Conservation (phyloP, 2,329 filamentous ascomycete species). For the Diaporthe citriasiana region DNA sequence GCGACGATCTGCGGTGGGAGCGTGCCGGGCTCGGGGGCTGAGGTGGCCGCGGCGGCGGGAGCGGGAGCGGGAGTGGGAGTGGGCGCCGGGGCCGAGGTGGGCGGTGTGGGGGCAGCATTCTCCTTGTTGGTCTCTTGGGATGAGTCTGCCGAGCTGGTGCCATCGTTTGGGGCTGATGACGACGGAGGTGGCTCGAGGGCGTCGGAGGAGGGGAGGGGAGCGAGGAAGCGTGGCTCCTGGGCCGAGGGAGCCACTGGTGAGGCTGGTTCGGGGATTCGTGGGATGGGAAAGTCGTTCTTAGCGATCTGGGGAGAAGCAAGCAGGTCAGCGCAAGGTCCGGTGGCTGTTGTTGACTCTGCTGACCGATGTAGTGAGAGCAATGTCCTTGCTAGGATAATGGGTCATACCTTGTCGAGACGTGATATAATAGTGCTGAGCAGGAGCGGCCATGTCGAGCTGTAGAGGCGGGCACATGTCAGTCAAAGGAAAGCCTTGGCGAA, state of each 20-base stretch:
- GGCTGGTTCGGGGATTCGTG: slow-evolving; percentile 64
- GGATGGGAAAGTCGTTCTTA: slow-evolving; percentile 81
- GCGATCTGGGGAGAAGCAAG: slow-evolving; percentile 71
- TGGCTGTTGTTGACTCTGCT: not conserved
- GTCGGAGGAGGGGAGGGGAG: slow-evolving; percentile 61
- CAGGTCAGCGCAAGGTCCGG: slow-evolving; percentile 23
- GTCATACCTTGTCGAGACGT: slow-evolving; percentile 73
- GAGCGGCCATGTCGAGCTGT: slow-evolving; percentile 77
- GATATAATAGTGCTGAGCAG: slow-evolving; percentile 76
- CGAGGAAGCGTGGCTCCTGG: slow-evolving; percentile 59
- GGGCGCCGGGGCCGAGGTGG: slow-evolving; percentile 49
- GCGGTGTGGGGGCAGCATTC: slow-evolving; percentile 65
- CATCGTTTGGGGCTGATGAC: slow-evolving; percentile 55
- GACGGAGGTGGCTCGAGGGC: slow-evolving; percentile 59
- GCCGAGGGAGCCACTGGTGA: slow-evolving; percentile 56
- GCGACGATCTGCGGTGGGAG: slow-evolving; percentile 75
- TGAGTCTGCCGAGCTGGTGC: slow-evolving; percentile 49
- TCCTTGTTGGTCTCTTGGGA: slow-evolving; percentile 78
- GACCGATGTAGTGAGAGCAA: slow-evolving; percentile 5
- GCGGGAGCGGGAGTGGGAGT: slow-evolving; percentile 51
- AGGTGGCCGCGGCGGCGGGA: slow-evolving; percentile 56
- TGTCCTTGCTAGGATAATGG: not conserved
- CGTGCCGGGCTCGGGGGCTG: slow-evolving; percentile 55
- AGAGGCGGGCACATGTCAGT: slow-evolving; percentile 50
- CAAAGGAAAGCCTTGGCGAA: slow-evolving; percentile 26